These are phyloP conservation scores for Lithospermum erythrorhizon DNA, from an alignment of 257 asterid species.

Conservation along the genomic window DNA sequence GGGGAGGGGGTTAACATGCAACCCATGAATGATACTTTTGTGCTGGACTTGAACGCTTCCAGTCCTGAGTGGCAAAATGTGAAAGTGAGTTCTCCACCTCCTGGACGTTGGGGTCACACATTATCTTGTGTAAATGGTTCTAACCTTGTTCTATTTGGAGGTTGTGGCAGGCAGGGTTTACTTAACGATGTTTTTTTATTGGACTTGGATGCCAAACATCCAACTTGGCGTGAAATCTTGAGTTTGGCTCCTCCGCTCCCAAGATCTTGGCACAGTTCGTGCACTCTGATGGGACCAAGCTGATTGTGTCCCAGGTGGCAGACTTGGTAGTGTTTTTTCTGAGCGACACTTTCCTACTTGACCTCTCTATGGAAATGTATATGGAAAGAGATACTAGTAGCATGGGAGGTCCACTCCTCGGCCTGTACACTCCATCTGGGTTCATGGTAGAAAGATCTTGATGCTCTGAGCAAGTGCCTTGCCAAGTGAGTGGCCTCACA, in stretches of 20 bases:
- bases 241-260: no score
- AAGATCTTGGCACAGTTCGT: conserved; percentile 95
- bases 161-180: conserved; percentile 93
- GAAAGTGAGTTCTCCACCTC: no score
- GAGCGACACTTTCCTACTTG: conserved; percentile 80
- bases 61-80: no score
- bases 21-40: no score
- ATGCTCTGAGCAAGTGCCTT: conserved; percentile 93
- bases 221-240: no score
- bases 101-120: conserved; percentile 7
- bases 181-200: conserved; percentile 86
- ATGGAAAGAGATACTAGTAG: conserved; percentile 80
- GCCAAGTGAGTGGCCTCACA: conserved; percentile 65
- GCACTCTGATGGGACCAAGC: conserved; percentile 88
- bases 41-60: no score
- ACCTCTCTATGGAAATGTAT: conserved; percentile 60
- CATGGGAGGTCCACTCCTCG: conserved; percentile 92
- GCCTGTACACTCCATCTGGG: conserved; percentile 42
- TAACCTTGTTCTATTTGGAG: conserved; percentile 80
- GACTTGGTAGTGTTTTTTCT: conserved; percentile 71
- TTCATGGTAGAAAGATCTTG: conserved; percentile 69
- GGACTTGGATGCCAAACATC: conserved; percentile 59
- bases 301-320: conserved; percentile 93
- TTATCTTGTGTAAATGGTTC: conserved; percentile 90
- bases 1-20: no score